These are phyloP conservation scores for Dovyalis caffra DNA, from an alignment of 345 rosid species.

Conservation along the genomic window DNA sequence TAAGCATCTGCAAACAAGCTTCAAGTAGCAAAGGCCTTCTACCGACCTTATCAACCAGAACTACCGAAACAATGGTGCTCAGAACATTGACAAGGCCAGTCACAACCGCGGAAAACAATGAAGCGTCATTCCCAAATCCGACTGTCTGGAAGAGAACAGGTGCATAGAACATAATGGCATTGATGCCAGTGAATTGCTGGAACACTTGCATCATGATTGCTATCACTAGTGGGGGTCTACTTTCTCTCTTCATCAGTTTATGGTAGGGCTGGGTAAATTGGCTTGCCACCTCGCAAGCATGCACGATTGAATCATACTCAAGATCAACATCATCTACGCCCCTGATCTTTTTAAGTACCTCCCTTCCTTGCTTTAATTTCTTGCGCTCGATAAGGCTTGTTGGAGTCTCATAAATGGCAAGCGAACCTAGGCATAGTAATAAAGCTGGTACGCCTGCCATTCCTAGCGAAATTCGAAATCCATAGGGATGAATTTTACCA, in stretches of 20 bases:
- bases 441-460: slow-evolving; percentile 62
- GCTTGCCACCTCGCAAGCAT: slow-evolving; percentile 43
- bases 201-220: slow-evolving; percentile 54
- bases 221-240: slow-evolving; percentile 44
- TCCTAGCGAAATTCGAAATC: slow-evolving; percentile 68
- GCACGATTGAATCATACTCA: slow-evolving; percentile 44
- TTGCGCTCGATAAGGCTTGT: slow-evolving; percentile 62
- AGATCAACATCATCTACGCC: slow-evolving; percentile 43
- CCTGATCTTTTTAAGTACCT: slow-evolving; percentile 44
- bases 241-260: slow-evolving; percentile 34
- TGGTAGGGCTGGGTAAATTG: slow-evolving; percentile 42
- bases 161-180: slow-evolving; percentile 52
- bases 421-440: slow-evolving; percentile 52
- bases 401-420: slow-evolving; percentile 58
- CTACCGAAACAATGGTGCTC: slow-evolving; percentile 28
- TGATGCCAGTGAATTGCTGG: slow-evolving; percentile 75
- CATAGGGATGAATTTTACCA: slow-evolving; percentile 33
- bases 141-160: slow-evolving; percentile 54
- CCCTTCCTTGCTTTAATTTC: slow-evolving; percentile 29
- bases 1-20: slow-evolving; percentile 32
- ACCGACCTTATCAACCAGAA: slow-evolving; percentile 36
- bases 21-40: slow-evolving; percentile 34
- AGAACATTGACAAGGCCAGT: slow-evolving; percentile 30
- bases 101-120: slow-evolving; percentile 47
- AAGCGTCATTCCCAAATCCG: slow-evolving; percentile 41